These are phyloP conservation scores for Teunomyces stri DNA, from an alignment of 805 yeast species.

Conservation along the genomic window DNA sequence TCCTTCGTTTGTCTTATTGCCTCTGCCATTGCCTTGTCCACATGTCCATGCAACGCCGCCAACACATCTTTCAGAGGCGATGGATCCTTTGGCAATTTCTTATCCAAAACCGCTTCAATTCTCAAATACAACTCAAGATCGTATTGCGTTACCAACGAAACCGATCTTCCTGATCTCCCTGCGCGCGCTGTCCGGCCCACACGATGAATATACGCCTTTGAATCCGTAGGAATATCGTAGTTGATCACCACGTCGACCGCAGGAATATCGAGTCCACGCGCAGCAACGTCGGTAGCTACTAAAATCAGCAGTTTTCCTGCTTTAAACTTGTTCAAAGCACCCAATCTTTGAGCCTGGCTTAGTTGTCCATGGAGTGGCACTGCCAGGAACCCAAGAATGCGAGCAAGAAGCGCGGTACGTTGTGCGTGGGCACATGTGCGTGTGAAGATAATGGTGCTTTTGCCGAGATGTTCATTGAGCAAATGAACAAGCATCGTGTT, in stretches of 20 bases:
- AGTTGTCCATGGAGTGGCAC: conserved; percentile 94
- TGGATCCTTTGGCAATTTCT: conserved; percentile 78
- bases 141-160: conserved; percentile 89
- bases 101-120: conserved; percentile 82
- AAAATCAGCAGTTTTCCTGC: conserved; percentile 65
- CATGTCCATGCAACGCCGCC: conserved; percentile 75
- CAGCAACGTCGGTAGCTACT: conserved; percentile 86
- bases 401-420: conserved; percentile 76
- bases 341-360: conserved; percentile 79
- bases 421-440: conserved; percentile 96
- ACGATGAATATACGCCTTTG: conserved; percentile 80
- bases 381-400: conserved; percentile 81
- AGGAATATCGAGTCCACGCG: conserved; percentile 85
- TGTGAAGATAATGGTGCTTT: conserved; percentile 84
- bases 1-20: conserved; percentile 80
- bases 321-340: conserved; percentile 77
- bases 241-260: conserved; percentile 74
- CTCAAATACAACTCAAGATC: conserved; percentile 86
- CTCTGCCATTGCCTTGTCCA: conserved; percentile 88
- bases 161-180: conserved; percentile 83
- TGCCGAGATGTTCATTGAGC: conserved; percentile 79
- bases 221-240: conserved; percentile 80
- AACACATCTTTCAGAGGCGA: conserved; percentile 75
- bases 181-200: conserved; percentile 97
- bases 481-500: conserved; percentile 83